Evolutionary conservation across 2,329 filamentous ascomycete species (phyloP).

Genomic region (Colletotrichum sojae): DNA sequence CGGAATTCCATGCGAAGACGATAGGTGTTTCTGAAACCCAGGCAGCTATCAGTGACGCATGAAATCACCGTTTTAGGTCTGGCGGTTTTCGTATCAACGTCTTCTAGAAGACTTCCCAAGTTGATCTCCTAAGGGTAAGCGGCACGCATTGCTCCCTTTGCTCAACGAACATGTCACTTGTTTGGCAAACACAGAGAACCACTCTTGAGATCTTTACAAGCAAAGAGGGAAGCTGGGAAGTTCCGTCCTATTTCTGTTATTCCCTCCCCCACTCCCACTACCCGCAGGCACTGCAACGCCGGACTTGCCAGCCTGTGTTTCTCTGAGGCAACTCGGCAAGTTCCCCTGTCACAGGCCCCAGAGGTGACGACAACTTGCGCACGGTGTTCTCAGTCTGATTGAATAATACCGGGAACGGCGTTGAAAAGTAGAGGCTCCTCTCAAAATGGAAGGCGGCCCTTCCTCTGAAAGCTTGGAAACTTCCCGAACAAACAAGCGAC

Average conservation of each 20-base stretch:
- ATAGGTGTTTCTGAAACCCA: conserved; percentile 35
- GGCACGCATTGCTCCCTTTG: neutral
- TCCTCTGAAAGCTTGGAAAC: conserved; percentile 3
- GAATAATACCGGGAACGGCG: neutral
- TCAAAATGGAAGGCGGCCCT: neutral
- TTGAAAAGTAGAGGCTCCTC: neutral
- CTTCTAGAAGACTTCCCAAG: conserved; percentile 30
- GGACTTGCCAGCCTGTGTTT: neutral
- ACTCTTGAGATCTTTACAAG: neutral
- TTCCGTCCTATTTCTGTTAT: conserved; percentile 4
- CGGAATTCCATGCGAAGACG: conserved; percentile 40
- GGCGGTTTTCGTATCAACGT: conserved; percentile 3
- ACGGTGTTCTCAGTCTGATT: neutral
- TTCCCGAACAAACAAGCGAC: conserved; percentile 5
- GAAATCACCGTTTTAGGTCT: conserved; percentile 17
- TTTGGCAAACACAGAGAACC: no score
- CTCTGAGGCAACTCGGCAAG: neutral
- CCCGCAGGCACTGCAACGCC: neutral
- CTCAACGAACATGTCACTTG: no score
- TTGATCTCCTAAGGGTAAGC: neutral
- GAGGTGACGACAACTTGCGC: neutral
- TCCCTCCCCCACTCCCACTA: neutral
- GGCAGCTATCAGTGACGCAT: conserved; percentile 21
- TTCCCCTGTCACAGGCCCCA: neutral
- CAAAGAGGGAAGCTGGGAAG: neutral